Base-by-base conservation (phyloP, 2,329 filamentous ascomycete species). In the Arthrobotrys entomopaga region DNA sequence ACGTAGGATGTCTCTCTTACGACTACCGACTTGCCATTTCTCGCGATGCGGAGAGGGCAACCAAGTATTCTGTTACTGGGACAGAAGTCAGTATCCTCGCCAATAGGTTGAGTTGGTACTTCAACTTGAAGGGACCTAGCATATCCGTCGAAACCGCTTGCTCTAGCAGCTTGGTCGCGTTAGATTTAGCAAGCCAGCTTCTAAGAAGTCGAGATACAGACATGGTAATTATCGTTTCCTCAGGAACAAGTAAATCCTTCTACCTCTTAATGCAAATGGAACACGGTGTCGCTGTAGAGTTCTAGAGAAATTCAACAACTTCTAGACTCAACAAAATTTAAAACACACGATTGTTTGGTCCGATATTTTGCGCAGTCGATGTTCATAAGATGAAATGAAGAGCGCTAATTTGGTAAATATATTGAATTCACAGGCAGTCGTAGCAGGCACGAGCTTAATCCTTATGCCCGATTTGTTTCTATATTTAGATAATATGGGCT, bases 111-210 rank as follows among this genome's bases (percentile, higher is more conserved):
- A 82, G 81, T 0, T 82, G 83, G 72, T 81, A 81, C 66, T 83
- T 82, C 77, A 80, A 83, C 70, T 80, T 82, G 46, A 78, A 78
- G 15, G 65, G 65, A 3, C 65, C 65, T 10, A 70, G 65, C 42
- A 48, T 70, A 4, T 40, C 65, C 0, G 80, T 88, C 13, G 86
- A 88, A 60, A 88, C 87, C 0, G 87, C 85, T 19, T 89, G 87
- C 48, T 87, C 86, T 22, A 84, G 84, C 10, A 85, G 84, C 56
- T 81, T 88, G 19, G 84, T 87, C 2, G 84, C 85, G 0, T 81
- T 88, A 2, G 84, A 88, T 76, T 79, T 85, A 38, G 86, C 85
- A 1, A 84, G 83, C 16, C 84, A 86, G 59, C 84, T 83, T 22
- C 79, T 88, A 0, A 80, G 83, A 6, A 80, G 77, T 20, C 82